A percentile compares a stretch with the other conserved stretches of the same genome.
phyloP scores from a whole-genome alignment of 2,329 filamentous ascomycete genomes.

The Cylindrodendrum hubeiense region DNA sequence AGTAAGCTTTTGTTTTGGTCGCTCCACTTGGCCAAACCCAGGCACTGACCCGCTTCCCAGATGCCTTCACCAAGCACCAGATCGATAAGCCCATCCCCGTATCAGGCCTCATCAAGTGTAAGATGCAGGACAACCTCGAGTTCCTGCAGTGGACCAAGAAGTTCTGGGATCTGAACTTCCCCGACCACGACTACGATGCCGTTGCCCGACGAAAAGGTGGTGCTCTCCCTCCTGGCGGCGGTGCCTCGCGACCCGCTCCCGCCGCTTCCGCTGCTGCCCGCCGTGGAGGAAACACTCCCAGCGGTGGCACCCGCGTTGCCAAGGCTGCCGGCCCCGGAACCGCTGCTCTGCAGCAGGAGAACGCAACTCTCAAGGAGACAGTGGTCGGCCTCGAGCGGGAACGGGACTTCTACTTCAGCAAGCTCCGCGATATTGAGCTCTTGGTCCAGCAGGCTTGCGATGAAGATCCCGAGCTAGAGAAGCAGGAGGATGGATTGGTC shows the following conservation, averaged over 20 bases:
- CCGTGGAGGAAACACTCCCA: conserved; percentile 73
- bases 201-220: conserved; percentile 85
- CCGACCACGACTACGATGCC: conserved; percentile 96
- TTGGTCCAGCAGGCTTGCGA: conserved; percentile 94
- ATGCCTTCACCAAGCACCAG: conserved; percentile 85
- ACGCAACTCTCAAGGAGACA: conserved; percentile 90
- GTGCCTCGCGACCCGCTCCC: conserved; percentile 62
- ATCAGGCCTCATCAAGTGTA: conserved; percentile 92
- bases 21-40: neutral
- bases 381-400: conserved; percentile 96
- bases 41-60: conserved; percentile 57
- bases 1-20: conserved; percentile 68
- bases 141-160: conserved; percentile 97
- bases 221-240: conserved; percentile 65
- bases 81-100: conserved; percentile 93
- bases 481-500: conserved; percentile 90
- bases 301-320: conserved; percentile 62
- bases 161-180: conserved; percentile 99
- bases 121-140: conserved; percentile 99
- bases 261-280: conserved; percentile 64
- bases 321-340: conserved; percentile 68
- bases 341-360: conserved; percentile 85
- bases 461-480: conserved; percentile 91
- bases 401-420: conserved; percentile 99
- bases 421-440: conserved; percentile 95